Percentiles rank a stretch among this genome's conserved stretches.
Conservation (phyloP, 2,329 filamentous ascomycete genomes). For the Aspergillus calidoustus region DNA sequence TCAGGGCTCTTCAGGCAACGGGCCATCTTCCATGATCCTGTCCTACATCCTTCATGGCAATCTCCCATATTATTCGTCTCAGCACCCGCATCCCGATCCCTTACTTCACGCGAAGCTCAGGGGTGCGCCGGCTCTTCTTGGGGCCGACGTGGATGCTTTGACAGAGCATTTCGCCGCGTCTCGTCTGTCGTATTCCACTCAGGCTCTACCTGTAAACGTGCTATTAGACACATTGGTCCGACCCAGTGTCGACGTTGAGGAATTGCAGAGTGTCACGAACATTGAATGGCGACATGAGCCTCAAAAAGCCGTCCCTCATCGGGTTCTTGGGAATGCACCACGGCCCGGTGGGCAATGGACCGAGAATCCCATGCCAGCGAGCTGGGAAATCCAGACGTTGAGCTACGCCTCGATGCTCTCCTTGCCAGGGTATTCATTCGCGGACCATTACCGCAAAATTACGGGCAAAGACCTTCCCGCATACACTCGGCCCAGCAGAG, state of each 20-base stretch:
- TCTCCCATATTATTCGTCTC: constrained; percentile 59
- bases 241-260: constrained; percentile 63
- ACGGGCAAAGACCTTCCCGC: constrained; percentile 51
- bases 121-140: constrained; percentile 52
- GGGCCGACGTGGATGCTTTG: constrained; percentile 52
- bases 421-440: constrained; percentile 63
- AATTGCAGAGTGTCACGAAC: constrained; percentile 55
- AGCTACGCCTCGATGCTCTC: constrained; percentile 67
- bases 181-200: constrained; percentile 64
- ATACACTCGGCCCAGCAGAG: constrained; percentile 60
- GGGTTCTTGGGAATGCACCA: constrained; percentile 57
- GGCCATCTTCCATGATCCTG: constrained; percentile 64
- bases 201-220: constrained; percentile 64
- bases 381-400: constrained; percentile 62
- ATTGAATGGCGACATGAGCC: constrained; percentile 59
- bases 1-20: constrained; percentile 54
- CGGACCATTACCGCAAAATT: constrained; percentile 53
- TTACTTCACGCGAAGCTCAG: constrained; percentile 61
- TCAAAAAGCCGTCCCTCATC: constrained; percentile 56
- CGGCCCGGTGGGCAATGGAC: constrained; percentile 64
- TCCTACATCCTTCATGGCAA: constrained; percentile 67
- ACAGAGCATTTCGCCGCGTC: constrained; percentile 63
- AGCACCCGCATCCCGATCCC: constrained; percentile 59
- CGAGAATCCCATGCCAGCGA: constrained; percentile 56
- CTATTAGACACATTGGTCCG: constrained; percentile 63